Evolutionary conservation across 345 rosid genomes (phyloP), one percentile per base, ranked within the genome.

Genomic region (Arabis alpina): DNA sequence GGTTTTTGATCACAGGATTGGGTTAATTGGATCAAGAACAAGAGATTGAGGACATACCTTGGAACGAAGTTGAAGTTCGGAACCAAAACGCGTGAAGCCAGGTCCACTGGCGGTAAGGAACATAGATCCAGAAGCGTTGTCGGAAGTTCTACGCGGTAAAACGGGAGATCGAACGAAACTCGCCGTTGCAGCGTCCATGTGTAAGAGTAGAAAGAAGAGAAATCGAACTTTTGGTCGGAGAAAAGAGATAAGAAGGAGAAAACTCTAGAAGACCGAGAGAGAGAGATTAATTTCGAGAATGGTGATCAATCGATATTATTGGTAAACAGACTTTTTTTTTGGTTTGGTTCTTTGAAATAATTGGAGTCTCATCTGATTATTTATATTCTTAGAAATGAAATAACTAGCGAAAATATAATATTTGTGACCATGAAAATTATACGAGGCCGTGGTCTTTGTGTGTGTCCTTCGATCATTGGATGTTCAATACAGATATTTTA

Each of bases 101-200:
- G 83, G 82, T 5, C 69, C 47, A 24, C 52, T 71, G 16, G 88
- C 49, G 4, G 88, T 55, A 14, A 72, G 66, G 63, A 70, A 49
- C 63, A 72, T 78, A 59, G 84, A 75, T 85, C 87, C 61, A 8
- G 76, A 30, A 47, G 71, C 54, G 54, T 74, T 74, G 71, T 39
- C 30, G 19, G 84, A 66, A 39, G 81, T 69, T 63, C 53, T 68
- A 24, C 11, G 48, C 8, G 80, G 5, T 32, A 65, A 61, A 41
- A 77, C 28, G 4, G 87, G 78, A 55, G 83, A 77, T 28, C 61
- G 70, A 61, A 77, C 39, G 77, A 76, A 70, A 62, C 74, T 74
- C 59, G 85, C 72, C 6, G 82, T 57, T 23, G 73, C 73, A 8
- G 83, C 86, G 25, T 84, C 88, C 90, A 86, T 86, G 65, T 32